Evolutionary conservation across 1,284 basidiomycete genomes (phyloP).

Genomic region (Coniophora puteana): DNA sequence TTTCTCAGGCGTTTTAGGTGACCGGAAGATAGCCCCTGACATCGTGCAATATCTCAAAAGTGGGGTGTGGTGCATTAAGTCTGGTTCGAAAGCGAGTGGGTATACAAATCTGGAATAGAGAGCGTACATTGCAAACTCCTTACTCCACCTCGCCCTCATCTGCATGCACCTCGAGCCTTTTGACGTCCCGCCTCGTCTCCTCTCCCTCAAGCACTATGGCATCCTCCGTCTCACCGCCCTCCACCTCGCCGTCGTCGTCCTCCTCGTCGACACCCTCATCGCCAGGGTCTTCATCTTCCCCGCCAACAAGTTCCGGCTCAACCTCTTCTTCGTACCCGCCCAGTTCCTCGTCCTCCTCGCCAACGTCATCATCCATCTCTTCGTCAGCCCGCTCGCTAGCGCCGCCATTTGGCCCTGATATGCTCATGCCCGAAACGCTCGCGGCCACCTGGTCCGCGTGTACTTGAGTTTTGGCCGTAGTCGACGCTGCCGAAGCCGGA

Average conservation of each 20-base stretch:
- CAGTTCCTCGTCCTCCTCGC: slow-evolving; percentile 14
- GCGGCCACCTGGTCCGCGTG: slow-evolving; percentile 12
- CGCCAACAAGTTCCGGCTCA: slow-evolving; percentile 26
- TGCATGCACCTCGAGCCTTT: slow-evolving; percentile 20
- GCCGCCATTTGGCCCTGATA: no score
- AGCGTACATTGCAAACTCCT: no score
- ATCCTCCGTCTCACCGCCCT: slow-evolving; percentile 28
- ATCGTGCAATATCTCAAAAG: no score
- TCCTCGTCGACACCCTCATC: slow-evolving; percentile 11
- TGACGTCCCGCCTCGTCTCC: slow-evolving; percentile 27
- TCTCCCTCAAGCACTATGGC: slow-evolving; percentile 32
- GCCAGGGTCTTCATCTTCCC: slow-evolving; percentile 27
- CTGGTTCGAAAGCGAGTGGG: no score
- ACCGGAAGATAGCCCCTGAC: no score
- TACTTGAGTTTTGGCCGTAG: slow-evolving; percentile 16
- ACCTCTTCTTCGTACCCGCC: slow-evolving; percentile 23
- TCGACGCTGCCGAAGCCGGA: slow-evolving; percentile 16
- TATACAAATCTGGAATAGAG: no score
- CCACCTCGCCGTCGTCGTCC: slow-evolving; percentile 18
- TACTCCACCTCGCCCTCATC: no score
- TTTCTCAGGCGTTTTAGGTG: no score
- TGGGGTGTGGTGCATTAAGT: no score
- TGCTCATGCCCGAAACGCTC: no score
- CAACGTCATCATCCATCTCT: slow-evolving; percentile 7
- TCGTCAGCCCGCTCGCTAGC: no score